phyloP scores from a whole-genome alignment of 2,329 filamentous ascomycete genomes.

The Falciphora oryzae region DNA sequence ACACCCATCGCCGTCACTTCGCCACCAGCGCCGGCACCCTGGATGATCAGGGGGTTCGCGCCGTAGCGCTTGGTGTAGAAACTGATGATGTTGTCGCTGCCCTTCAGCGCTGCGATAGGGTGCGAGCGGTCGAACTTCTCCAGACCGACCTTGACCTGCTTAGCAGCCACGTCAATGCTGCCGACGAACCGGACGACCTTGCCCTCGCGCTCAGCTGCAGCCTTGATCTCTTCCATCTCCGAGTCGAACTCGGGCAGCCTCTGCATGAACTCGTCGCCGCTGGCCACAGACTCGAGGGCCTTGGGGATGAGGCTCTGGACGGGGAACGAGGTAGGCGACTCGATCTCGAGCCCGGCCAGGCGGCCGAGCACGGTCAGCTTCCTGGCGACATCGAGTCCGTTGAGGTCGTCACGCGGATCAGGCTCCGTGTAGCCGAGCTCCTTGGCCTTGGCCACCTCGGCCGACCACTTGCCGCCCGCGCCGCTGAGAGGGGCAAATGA shows the following conservation, averaged over 20 bases:
- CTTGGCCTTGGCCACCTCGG: constrained; percentile 88
- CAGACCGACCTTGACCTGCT: constrained; percentile 84
- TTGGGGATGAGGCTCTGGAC: constrained; percentile 90
- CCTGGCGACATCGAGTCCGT: constrained; percentile 84
- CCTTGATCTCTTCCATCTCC: constrained; percentile 86
- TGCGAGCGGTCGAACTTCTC: constrained; percentile 84
- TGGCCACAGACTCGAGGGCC: constrained; percentile 70
- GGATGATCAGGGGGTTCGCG: constrained; percentile 83
- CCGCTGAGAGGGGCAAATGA: constrained; percentile 81
- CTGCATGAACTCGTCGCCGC: constrained; percentile 80
- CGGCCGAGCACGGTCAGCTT: constrained; percentile 94
- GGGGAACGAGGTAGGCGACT: constrained; percentile 82
- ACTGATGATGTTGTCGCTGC: constrained; percentile 97
- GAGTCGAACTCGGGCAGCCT: constrained; percentile 75
- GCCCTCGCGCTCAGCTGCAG: constrained; percentile 75
- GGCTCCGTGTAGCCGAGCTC: constrained; percentile 88
- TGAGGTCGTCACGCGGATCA: constrained; percentile 79
- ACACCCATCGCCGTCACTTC: constrained; percentile 98
- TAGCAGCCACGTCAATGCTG: constrained; percentile 77
- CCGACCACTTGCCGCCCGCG: constrained; percentile 70
- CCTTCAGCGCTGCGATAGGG: constrained; percentile 90
- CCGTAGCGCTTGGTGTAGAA: constrained; percentile 97
- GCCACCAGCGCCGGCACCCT: constrained; percentile 88
- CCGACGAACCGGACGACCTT: constrained; percentile 95
- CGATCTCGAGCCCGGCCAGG: constrained; percentile 72